phyloP scores from a whole-genome alignment of 495 filamentous ascomycete species.

The Aspergillus egyptiacus region DNA sequence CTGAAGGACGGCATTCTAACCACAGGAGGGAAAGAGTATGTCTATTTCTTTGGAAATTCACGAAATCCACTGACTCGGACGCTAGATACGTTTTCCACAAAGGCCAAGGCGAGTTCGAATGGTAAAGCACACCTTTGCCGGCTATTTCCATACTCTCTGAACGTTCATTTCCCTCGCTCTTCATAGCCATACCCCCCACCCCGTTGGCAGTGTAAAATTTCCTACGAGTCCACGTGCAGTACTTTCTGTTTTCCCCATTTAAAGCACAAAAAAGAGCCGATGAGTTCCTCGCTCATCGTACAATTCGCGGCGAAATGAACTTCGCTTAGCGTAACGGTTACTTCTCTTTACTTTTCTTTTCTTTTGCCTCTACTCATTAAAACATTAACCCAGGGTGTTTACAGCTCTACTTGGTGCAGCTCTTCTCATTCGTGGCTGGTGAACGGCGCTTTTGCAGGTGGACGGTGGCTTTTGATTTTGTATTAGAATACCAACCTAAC shows the following conservation, averaged over 20 bases:
- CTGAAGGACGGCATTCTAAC: conserved; percentile 95
- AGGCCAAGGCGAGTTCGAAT: conserved; percentile 93
- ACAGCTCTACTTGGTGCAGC: too few relatives aligned
- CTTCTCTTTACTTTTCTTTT: too few relatives aligned
- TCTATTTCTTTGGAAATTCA: conserved; percentile 10
- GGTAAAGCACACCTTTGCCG: conserved; percentile 48
- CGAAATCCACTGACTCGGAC: neutral
- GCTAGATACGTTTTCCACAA: conserved; percentile 91
- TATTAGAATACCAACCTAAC: conserved; percentile 16
- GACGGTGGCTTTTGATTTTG: conserved; percentile 7
- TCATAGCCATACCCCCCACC: neutral
- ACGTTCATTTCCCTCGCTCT: neutral
- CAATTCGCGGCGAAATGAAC: neutral
- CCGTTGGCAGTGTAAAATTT: conserved; percentile 10
- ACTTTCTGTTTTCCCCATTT: neutral
- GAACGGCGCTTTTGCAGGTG: conserved; percentile 20
- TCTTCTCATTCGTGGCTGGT: neutral
- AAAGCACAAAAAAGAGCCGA: neutral
- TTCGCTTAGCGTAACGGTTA: conserved; percentile 3
- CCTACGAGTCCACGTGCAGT: neutral
- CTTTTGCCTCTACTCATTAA: neutral
- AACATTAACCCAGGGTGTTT: neutral
- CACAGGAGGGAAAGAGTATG: conserved; percentile 80
- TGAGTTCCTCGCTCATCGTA: neutral
- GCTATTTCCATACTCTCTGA: neutral